Percentiles rank a stretch among this genome's conserved stretches.
phyloP scores from a whole-genome alignment of 495 filamentous ascomycete species.

The Penicillium alfredii region DNA sequence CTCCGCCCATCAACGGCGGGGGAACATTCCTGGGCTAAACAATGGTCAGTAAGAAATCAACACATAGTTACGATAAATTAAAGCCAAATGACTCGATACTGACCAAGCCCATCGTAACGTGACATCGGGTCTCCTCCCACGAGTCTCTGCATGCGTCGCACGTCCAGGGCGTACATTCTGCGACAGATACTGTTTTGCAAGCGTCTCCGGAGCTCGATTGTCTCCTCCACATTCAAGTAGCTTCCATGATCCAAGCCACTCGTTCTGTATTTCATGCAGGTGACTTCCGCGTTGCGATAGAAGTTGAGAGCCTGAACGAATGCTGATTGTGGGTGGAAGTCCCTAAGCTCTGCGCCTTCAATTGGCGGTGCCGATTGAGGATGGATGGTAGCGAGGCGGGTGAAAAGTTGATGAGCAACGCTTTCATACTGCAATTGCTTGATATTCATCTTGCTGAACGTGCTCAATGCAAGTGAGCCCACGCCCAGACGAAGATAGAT shows the following conservation, averaged over 20 bases:
- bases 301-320: constrained; percentile 39
- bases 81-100: constrained; percentile 3
- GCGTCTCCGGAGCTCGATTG: constrained; percentile 34
- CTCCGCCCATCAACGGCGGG: constrained; percentile 27
- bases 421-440: constrained; percentile 58
- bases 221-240: constrained; percentile 36
- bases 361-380: constrained; percentile 40
- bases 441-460: constrained; percentile 50
- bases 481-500: constrained; percentile 50
- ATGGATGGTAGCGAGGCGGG: constrained; percentile 52
- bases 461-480: constrained; percentile 46
- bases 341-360: constrained; percentile 37
- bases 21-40: constrained; percentile 27
- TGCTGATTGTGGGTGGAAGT: constrained; percentile 39
- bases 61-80: not conserved
- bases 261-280: constrained; percentile 26
- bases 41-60: constrained; percentile 5
- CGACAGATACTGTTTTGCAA: constrained; percentile 38
- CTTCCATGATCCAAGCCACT: constrained; percentile 34
- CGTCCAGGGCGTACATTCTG: constrained; percentile 38
- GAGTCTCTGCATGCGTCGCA: constrained; percentile 36
- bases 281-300: constrained; percentile 32
- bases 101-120: constrained; percentile 36
- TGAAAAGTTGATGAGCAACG: constrained; percentile 52
- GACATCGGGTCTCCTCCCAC: constrained; percentile 32